Conservation (phyloP, 1,284 basidiomycete genomes). For the Ustilago sp. region DNA sequence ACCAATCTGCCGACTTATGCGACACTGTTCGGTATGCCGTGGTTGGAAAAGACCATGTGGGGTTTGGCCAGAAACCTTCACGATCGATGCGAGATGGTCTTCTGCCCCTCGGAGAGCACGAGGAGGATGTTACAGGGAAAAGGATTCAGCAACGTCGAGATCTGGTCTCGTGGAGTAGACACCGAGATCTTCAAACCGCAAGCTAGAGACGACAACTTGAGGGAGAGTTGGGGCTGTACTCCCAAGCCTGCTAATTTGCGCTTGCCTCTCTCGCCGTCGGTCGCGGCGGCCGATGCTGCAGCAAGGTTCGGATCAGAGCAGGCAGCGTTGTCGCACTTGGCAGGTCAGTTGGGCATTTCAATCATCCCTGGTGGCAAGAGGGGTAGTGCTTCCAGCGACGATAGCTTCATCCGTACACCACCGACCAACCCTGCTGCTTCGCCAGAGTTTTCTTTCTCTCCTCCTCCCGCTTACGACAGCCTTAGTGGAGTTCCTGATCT, state of each 20-base stretch:
- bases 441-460: constrained; percentile 62
- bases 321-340: constrained; percentile 43
- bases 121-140: constrained; percentile 72
- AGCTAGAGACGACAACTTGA: constrained; percentile 71
- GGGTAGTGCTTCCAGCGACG: constrained; percentile 31
- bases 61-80: constrained; percentile 60
- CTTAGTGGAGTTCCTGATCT: constrained; percentile 59
- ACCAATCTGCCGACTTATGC: constrained; percentile 75
- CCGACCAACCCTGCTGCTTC: constrained; percentile 62
- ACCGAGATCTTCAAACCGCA: constrained; percentile 63
- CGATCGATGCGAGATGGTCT: constrained; percentile 71
- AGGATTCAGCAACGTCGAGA: constrained; percentile 72
- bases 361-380: constrained; percentile 11
- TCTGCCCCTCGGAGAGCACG: constrained; percentile 74
- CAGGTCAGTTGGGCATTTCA: constrained; percentile 50
- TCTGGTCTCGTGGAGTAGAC: constrained; percentile 72
- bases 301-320: constrained; percentile 36
- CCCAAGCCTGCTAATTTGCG: constrained; percentile 57
- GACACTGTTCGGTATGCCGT: constrained; percentile 73
- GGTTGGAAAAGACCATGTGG: constrained; percentile 72
- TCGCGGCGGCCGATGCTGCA: constrained; percentile 42
- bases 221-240: constrained; percentile 72
- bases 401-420: constrained; percentile 69
- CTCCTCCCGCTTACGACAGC: constrained; percentile 65
- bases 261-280: constrained; percentile 63